A percentile compares a stretch with the other conserved stretches of the same genome.
Conservation (phyloP, 768 basidiomycete genomes). For the Naganishia vishniacii region DNA sequence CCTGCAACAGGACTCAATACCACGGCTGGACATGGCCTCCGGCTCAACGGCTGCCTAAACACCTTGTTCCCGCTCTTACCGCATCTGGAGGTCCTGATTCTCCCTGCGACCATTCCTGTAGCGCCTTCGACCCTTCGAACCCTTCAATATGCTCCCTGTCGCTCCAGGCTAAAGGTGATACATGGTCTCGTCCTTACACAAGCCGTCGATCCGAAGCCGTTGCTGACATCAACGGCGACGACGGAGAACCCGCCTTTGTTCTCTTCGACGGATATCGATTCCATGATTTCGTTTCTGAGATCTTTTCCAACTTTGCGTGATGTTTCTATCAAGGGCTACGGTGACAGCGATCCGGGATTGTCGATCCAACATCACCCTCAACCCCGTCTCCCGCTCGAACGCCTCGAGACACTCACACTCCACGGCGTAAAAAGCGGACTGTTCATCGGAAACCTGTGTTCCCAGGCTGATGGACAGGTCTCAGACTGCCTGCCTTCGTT, state of each 20-base stretch:
- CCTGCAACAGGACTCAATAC: slow-evolving; percentile 16
- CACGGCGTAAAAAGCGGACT: slow-evolving; percentile 21
- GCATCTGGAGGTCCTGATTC: slow-evolving; percentile 37
- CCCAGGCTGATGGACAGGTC: slow-evolving; percentile 16
- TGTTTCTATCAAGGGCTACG: slow-evolving; percentile 5
- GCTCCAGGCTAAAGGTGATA: background rate
- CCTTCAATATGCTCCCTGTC: slow-evolving; percentile 14
- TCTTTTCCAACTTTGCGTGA: slow-evolving; percentile 16
- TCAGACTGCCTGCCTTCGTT: slow-evolving; percentile 35
- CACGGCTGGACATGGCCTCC: background rate
- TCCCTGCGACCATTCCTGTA: slow-evolving; percentile 32
- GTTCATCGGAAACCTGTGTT: slow-evolving; percentile 24
- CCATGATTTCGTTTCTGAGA: background rate
- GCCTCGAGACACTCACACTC: background rate
- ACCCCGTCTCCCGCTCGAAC: slow-evolving; percentile 5
- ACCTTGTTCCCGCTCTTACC: slow-evolving; percentile 43
- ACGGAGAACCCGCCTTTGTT: background rate
- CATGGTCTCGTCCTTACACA: slow-evolving; percentile 18
- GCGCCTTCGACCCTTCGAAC: slow-evolving; percentile 14
- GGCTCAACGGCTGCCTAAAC: slow-evolving; percentile 24
- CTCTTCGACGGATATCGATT: background rate
- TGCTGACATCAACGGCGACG: background rate
- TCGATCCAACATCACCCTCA: background rate
- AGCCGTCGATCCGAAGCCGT: slow-evolving; percentile 3
- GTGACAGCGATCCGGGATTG: background rate